Conservation (phyloP, 1,284 basidiomycete species). For the Singerocomus inundabilis region DNA sequence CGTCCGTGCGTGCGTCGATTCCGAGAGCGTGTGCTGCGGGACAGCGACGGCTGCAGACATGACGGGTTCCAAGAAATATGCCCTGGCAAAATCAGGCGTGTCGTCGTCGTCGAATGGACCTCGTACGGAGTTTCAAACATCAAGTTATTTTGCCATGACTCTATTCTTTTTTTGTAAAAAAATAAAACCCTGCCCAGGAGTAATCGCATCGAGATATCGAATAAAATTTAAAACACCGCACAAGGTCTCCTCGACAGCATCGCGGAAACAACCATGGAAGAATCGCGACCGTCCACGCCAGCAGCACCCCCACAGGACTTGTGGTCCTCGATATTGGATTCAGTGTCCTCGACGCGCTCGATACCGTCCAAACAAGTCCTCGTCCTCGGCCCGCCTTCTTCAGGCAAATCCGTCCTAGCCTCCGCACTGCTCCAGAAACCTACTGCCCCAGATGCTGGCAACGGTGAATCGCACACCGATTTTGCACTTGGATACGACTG, state of each 20-base stretch:
- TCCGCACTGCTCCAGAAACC: constrained; percentile 70
- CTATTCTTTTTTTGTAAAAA: too few relatives aligned
- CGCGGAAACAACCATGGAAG: constrained; percentile 42
- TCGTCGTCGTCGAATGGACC: constrained; percentile 5
- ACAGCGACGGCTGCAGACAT: constrained; percentile 47
- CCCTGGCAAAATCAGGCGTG: neutral
- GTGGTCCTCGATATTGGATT: constrained; percentile 90
- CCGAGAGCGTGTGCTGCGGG: constrained; percentile 60
- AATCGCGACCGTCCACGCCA: constrained; percentile 61
- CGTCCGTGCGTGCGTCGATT: constrained; percentile 63
- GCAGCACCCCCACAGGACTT: constrained; percentile 75
- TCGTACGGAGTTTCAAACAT: constrained; percentile 31
- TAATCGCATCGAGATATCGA: too few relatives aligned
- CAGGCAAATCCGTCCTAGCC: constrained; percentile 75
- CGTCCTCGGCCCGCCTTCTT: constrained; percentile 72
- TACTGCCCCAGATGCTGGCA: constrained; percentile 46
- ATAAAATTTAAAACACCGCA: too few relatives aligned
- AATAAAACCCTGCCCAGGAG: too few relatives aligned
- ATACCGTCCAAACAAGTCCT: constrained; percentile 85
- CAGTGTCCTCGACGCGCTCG: constrained; percentile 81
- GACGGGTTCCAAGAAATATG: constrained; percentile 16
- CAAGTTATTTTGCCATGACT: too few relatives aligned
- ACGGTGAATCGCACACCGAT: constrained; percentile 56
- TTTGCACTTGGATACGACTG: constrained; percentile 89
- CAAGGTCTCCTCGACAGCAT: too few relatives aligned